Percentiles rank a stretch among this genome's conserved stretches.
Conservation (phyloP, 148 eudicot species). For the Vaccinium vitisidaea region DNA sequence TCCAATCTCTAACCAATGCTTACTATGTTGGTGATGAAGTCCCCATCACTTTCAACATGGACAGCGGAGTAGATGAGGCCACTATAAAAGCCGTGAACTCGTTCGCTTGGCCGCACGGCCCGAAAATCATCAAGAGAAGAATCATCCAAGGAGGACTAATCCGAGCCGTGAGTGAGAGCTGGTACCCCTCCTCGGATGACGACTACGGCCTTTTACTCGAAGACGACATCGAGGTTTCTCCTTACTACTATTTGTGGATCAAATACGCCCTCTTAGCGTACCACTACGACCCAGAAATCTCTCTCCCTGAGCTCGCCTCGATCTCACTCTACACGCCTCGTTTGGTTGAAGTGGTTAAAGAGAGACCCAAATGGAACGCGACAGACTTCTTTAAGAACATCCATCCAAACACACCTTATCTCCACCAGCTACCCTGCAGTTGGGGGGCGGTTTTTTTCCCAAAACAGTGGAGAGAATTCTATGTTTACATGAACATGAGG, state of each 20-base stretch:
- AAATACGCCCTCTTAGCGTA: slow-evolving; percentile 79
- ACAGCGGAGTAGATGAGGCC: slow-evolving; percentile 74
- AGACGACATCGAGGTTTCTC: slow-evolving; percentile 93
- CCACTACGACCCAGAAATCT: slow-evolving; percentile 84
- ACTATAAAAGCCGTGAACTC: slow-evolving; percentile 59
- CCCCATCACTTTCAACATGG: slow-evolving; percentile 84
- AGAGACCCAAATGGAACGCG: slow-evolving; percentile 88
- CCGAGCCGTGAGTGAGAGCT: slow-evolving; percentile 92
- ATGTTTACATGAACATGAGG: slow-evolving; percentile 96
- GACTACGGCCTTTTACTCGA: slow-evolving; percentile 84
- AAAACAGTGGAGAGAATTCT: slow-evolving; percentile 93
- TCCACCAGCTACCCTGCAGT: slow-evolving; percentile 90
- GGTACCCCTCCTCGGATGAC: slow-evolving; percentile 92
- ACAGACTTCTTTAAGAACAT: slow-evolving; percentile 71
- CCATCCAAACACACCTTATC: slow-evolving; percentile 95
- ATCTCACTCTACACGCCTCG: slow-evolving; percentile 92
- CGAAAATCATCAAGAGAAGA: slow-evolving; percentile 62
- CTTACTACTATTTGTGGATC: slow-evolving; percentile 89
- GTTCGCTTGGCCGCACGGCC: slow-evolving; percentile 81
- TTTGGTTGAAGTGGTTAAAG: slow-evolving; percentile 87
- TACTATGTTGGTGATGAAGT: slow-evolving; percentile 81
- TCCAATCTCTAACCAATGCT: slow-evolving; percentile 68
- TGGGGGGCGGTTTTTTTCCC: slow-evolving; percentile 99
- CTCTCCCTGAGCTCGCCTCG: slow-evolving; percentile 80
- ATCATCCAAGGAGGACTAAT: slow-evolving; percentile 97